Percentiles rank a stretch among this genome's conserved stretches.
phyloP scores from a whole-genome alignment of 768 basidiomycete species.

The Lactarius deliciosus region DNA sequence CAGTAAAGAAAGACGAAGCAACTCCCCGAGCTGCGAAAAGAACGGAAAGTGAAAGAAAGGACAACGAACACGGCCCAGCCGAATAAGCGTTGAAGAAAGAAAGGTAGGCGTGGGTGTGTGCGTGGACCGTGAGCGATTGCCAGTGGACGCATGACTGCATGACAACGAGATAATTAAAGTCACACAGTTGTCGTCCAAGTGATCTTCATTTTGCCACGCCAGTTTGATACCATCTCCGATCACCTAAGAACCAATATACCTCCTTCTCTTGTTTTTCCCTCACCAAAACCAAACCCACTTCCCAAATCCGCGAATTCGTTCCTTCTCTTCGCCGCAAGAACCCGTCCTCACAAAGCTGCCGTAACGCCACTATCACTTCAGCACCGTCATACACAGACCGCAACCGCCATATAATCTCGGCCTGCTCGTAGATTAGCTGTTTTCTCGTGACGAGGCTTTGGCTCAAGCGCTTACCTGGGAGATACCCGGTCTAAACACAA shows the following conservation, averaged over 20 bases:
- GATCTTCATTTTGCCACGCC: constrained; percentile 32
- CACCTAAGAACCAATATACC: constrained; percentile 58
- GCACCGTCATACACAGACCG: constrained; percentile 72
- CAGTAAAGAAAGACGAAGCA: constrained; percentile 35
- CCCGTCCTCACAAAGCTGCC: constrained; percentile 52
- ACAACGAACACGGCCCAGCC: constrained; percentile 25
- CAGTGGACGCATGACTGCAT: neutral
- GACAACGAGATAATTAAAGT: neutral
- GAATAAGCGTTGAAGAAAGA: constrained; percentile 7
- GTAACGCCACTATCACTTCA: constrained; percentile 64
- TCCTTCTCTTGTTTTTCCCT: constrained; percentile 53
- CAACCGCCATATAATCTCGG: constrained; percentile 70
- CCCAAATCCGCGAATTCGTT: constrained; percentile 3
- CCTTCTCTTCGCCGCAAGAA: constrained; percentile 42
- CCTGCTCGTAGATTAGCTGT: constrained; percentile 40
- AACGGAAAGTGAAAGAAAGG: constrained; percentile 28
- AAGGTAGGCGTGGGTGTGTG: neutral
- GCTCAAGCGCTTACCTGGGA: constrained; percentile 52
- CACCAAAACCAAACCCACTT: constrained; percentile 36
- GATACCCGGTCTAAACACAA: constrained; percentile 72
- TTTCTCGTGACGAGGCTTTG: neutral
- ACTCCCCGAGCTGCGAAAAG: constrained; percentile 19
- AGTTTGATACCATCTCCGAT: constrained; percentile 65
- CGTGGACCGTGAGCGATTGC: neutral
- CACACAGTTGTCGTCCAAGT: constrained; percentile 1